Conservation (phyloP, 2,329 filamentous ascomycete species). For the Arthrocladium fulminans region DNA sequence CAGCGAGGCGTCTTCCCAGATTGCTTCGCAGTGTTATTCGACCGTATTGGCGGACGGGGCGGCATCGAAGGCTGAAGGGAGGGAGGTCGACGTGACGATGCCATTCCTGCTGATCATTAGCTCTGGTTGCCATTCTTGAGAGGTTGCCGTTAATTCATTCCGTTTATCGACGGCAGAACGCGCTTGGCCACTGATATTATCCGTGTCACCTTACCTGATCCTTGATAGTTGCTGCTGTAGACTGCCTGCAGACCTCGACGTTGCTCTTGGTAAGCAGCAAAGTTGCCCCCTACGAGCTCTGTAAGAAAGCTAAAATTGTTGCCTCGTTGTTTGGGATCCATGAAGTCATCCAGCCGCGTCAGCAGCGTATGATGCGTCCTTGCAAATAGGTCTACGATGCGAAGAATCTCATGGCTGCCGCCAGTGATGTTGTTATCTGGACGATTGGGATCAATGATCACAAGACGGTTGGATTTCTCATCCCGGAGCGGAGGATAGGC, state of each 20-base stretch:
- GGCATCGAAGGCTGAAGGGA: background rate
- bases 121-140: background rate
- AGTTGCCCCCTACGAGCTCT: constrained; percentile 67
- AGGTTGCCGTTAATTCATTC: background rate
- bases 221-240: constrained; percentile 18
- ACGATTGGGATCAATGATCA: constrained; percentile 88
- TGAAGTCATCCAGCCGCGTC: constrained; percentile 43
- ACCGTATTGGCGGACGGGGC: background rate
- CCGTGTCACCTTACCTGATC: background rate
- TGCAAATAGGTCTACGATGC: constrained; percentile 62
- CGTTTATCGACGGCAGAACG: no score
- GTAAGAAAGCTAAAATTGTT: constrained; percentile 54
- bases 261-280: constrained; percentile 62
- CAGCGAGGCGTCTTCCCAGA: background rate
- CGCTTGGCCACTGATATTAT: background rate
- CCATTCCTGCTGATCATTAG: background rate
- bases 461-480: constrained; percentile 59
- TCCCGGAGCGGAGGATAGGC: constrained; percentile 26
- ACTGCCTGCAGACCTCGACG: constrained; percentile 53
- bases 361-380: constrained; percentile 52
- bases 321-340: constrained; percentile 26
- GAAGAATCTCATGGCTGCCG: constrained; percentile 61
- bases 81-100: constrained; percentile 1
- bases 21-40: background rate
- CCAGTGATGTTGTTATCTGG: constrained; percentile 79